Evolutionary conservation across 345 rosid species (phyloP).

Genomic region (Gossypioides kirkii): DNA sequence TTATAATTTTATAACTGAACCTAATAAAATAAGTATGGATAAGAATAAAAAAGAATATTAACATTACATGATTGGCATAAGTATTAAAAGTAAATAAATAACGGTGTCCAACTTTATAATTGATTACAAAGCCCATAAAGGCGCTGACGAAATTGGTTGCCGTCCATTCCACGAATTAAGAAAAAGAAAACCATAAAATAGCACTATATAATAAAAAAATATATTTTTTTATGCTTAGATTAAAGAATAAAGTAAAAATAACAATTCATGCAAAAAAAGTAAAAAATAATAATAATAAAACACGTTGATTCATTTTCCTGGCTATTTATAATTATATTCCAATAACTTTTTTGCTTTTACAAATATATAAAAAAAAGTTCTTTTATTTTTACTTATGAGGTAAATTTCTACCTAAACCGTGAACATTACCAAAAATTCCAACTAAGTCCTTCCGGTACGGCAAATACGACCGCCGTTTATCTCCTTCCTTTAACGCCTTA

Average conservation of each 20-base stretch:
- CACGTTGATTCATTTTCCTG: not conserved
- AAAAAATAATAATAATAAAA: not conserved
- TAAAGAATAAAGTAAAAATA: not conserved
- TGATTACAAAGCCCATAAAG: no score
- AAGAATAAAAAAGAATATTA: no score
- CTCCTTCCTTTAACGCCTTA: slow-evolving; percentile 53
- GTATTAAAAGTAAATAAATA: no score
- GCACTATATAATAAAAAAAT: no score
- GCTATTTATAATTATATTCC: not conserved
- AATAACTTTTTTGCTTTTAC: not conserved
- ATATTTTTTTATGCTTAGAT: not conserved
- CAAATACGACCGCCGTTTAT: slow-evolving; percentile 56
- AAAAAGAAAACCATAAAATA: no score
- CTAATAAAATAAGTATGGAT: no score
- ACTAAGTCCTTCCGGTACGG: slow-evolving; percentile 69
- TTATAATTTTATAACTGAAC: no score
- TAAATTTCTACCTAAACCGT: not conserved
- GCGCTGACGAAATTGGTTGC: no score
- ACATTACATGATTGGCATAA: no score
- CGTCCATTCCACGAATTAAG: no score
- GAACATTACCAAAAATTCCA: slow-evolving; percentile 47
- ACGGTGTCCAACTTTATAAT: no score
- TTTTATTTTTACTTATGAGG: not conserved
- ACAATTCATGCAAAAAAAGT: not conserved
- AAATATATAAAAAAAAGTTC: not conserved